Conservation (phyloP, 73 alveolate species). For the Paramecium tetraurelia region DNA sequence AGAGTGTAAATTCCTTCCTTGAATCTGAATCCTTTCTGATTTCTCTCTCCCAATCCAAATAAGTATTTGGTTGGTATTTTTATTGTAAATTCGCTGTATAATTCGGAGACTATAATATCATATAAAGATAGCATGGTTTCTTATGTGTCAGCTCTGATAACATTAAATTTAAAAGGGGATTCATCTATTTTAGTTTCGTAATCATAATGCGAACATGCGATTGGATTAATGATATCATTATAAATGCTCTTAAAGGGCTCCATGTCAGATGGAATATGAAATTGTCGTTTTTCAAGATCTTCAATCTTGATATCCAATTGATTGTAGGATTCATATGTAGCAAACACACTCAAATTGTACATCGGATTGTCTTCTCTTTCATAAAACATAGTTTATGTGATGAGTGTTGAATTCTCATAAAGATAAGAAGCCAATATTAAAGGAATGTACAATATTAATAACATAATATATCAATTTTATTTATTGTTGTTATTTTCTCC, state of each 20-base stretch:
- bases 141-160: slow-evolving; percentile 10
- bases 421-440: neutral
- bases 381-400: neutral
- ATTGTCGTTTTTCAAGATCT: neutral
- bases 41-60: slow-evolving; percentile 97
- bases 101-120: slow-evolving; percentile 37
- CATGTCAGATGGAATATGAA: neutral
- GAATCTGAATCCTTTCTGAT: slow-evolving; percentile 70
- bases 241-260: slow-evolving; percentile 8
- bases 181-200: neutral
- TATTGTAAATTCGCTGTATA: slow-evolving; percentile 3
- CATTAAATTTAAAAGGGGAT: neutral
- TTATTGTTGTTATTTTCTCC: neutral
- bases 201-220: neutral
- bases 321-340: neutral
- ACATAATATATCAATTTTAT: slow-evolving; percentile 30
- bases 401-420: neutral
- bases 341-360: neutral
- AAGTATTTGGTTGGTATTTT: slow-evolving; percentile 59
- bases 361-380: neutral
- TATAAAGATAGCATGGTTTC: neutral
- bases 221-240: neutral
- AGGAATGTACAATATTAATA: slow-evolving; percentile 8
- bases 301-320: slow-evolving; percentile 17
- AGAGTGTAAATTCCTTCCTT: slow-evolving; percentile 89